Conservation (phyloP, 352 stramenopile species). For the Pythium phragmitis region DNA sequence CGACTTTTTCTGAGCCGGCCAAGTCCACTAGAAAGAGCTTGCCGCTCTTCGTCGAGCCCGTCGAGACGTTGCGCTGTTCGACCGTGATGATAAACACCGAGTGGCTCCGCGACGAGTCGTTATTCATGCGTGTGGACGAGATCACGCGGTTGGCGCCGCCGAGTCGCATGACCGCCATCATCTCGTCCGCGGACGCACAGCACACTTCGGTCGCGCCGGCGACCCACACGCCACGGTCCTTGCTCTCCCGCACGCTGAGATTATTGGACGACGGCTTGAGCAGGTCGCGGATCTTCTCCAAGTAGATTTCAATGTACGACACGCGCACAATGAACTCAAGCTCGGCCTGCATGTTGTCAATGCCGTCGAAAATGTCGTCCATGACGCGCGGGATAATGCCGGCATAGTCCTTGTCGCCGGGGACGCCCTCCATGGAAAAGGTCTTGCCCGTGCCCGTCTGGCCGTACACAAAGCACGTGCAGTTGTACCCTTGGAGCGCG, state of each 20-base stretch:
- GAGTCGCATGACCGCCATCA: constrained; percentile 87
- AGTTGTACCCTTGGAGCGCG: constrained; percentile 83
- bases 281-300: constrained; percentile 97
- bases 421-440: constrained; percentile 89
- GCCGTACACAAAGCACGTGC: constrained; percentile 92
- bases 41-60: constrained; percentile 63
- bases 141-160: constrained; percentile 91
- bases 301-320: constrained; percentile 99
- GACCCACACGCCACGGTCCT: constrained; percentile 63
- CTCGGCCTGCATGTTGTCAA: constrained; percentile 65
- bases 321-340: constrained; percentile 94
- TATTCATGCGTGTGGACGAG: constrained; percentile 90
- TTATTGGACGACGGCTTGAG: constrained; percentile 69
- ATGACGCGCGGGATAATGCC: constrained; percentile 81
- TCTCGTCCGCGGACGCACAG: constrained; percentile 56
- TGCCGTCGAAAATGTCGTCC: constrained; percentile 65
- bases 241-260: constrained; percentile 60
- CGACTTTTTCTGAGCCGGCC: constrained; percentile 74
- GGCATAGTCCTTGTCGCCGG: constrained; percentile 56
- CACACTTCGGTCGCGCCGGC: constrained; percentile 60
- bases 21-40: constrained; percentile 93
- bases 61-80: constrained; percentile 79
- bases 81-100: constrained; percentile 97
- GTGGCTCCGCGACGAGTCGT: constrained; percentile 90
- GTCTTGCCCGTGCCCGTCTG: constrained; percentile 92